Base-by-base conservation (phyloP, 2,329 filamentous ascomycete genomes). In the Beauveria sp. region DNA sequence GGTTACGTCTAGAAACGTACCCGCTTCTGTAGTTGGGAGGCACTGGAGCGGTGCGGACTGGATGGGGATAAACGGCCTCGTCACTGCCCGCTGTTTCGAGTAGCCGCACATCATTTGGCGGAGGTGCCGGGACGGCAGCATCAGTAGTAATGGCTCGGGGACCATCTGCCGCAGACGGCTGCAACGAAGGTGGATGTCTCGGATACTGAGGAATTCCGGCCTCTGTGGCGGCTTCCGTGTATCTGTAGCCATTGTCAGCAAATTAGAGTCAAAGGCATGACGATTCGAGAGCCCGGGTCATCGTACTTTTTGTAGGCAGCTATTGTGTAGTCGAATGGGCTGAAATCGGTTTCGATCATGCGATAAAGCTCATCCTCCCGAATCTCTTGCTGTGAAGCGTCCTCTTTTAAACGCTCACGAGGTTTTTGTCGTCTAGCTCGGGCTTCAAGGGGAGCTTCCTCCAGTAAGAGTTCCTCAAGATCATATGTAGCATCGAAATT, bases 401-500 rank as follows among this genome's bases (percentile, higher is more conserved):
- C 93, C 3, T 96, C 91, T 74, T 94, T 93, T 70, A 99, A 78
- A 66, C 90, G 88, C 66, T 96, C 92, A 64, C 94, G 84, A 2
- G 94, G 94, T 74, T 97, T 97, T 73, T 97, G 94, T 70, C 93
- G 87, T 67, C 94, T 84, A 55, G 94, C 92, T 69, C 94, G 83
- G 60, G 94, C 94, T 74, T 99, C 94, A 5, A 99, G 77, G 1
- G 94, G 94, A 14, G 94, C 94, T 72, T 99, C 94, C 74, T 99
- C 94, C 50, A 99, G 76, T 2, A 99, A 77, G 22, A 99, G 75
- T 73, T 99, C 94, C 71, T 99, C 94, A 55, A 99, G 77, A 73
- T 99, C 94, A 71, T 99, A 97, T 0, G 94, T 99, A 5, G 94
- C 94, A 74, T 99, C 94, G 67, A 99, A 99, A 72, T 99, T 99